A percentile compares a stretch with the other conserved stretches of the same genome.
Evolutionary conservation across 306 rosid genomes (phyloP).

Genomic region (Quercus robur): DNA sequence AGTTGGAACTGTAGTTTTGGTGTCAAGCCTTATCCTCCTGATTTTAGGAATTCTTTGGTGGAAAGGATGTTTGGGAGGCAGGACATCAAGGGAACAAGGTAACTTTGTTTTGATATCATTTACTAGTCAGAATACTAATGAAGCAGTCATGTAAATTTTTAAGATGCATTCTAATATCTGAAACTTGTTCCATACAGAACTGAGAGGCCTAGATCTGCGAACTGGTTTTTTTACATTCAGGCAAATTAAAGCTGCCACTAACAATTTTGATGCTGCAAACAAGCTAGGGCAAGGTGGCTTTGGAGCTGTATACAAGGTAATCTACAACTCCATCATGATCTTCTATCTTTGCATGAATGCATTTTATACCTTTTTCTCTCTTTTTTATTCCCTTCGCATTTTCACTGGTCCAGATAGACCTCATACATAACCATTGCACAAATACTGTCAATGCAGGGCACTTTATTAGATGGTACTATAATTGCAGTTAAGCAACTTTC

Average conservation of each 20-base stretch:
- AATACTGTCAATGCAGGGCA: conserved; percentile 6
- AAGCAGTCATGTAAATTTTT: conserved; percentile 4
- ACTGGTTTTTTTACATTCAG: conserved; percentile 19
- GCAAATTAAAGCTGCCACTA: conserved; percentile 49
- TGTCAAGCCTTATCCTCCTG: not conserved
- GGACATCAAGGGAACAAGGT: conserved; percentile 26
- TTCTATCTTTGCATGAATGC: not conserved
- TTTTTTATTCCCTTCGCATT: not conserved
- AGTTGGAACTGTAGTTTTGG: not conserved
- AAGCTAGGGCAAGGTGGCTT: conserved; percentile 80
- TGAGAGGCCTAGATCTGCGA: conserved; percentile 15
- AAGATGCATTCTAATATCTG: not conserved
- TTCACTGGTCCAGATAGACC: not conserved
- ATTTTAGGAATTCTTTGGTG: conserved; percentile 16
- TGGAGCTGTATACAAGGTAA: conserved; percentile 75
- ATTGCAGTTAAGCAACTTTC: conserved; percentile 33
- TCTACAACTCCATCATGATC: not conserved
- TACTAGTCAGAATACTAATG: not conserved
- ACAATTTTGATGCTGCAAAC: conserved; percentile 47
- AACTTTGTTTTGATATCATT: not conserved
- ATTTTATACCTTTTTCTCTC: not conserved
- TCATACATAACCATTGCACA: not conserved
- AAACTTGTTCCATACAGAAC: not conserved
- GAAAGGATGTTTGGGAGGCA: conserved; percentile 7
- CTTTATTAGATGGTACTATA: conserved; percentile 14